Conservation (phyloP, 164 flowering plant genomes). For the Chimonanthus salicifolius region DNA sequence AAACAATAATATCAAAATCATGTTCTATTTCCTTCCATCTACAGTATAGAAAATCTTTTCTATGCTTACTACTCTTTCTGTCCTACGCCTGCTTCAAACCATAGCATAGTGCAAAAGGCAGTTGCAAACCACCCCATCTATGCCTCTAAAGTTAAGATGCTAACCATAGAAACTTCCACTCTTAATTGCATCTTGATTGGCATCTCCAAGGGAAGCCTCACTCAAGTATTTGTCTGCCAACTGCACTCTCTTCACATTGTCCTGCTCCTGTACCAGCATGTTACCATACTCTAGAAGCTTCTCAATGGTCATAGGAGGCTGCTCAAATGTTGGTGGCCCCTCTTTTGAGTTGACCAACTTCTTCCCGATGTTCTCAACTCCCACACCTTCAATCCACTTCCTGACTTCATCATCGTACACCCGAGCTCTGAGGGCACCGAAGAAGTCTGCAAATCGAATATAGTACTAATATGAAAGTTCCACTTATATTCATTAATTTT, state of each 20-base stretch:
- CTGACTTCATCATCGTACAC: conserved; percentile 49
- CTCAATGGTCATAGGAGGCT: conserved; percentile 39
- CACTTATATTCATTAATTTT: too few species aligned
- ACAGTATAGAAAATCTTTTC: not conserved
- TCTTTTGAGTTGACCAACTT: conserved; percentile 51
- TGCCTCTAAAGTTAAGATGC: conserved; percentile 10
- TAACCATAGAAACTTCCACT: conserved; percentile 31
- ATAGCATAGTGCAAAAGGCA: not conserved
- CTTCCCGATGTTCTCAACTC: conserved; percentile 34
- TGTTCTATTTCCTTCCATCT: not conserved
- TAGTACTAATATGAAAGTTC: not conserved
- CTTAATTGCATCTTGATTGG: conserved; percentile 30
- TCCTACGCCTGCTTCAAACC: not conserved
- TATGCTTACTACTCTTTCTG: not conserved
- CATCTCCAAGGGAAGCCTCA: conserved; percentile 47
- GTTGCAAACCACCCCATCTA: conserved; percentile 20
- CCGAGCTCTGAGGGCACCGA: conserved; percentile 48
- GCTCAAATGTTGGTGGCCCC: conserved; percentile 47
- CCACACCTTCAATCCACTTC: conserved; percentile 38
- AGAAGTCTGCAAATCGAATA: conserved; percentile 33
- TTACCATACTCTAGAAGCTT: conserved; percentile 43
- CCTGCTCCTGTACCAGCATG: conserved; percentile 50
- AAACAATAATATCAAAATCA: conserved; percentile 1
- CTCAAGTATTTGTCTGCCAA: conserved; percentile 40
- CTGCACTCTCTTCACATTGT: conserved; percentile 55